phyloP scores from a whole-genome alignment of 768 basidiomycete genomes.

The Tulasnella sp. region DNA sequence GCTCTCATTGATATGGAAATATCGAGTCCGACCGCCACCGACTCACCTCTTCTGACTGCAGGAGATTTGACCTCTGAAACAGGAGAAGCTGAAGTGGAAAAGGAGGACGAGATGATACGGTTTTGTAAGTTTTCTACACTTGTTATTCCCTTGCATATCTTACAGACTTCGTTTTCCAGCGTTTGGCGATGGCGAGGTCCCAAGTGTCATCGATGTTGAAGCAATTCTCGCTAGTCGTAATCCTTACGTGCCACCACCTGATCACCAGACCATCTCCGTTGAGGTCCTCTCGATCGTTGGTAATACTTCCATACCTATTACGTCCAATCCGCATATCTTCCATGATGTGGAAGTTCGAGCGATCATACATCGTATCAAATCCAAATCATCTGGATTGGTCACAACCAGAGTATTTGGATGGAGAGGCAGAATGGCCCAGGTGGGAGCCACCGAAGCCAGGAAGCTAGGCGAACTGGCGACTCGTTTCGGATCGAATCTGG shows the following conservation, averaged over 20 bases:
- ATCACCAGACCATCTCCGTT: constrained; percentile 51
- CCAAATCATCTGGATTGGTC: constrained; percentile 49
- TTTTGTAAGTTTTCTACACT: too few species aligned
- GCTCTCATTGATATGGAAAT: constrained; percentile 8
- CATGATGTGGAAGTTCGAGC: constrained; percentile 61
- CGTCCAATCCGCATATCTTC: constrained; percentile 40
- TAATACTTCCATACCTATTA: constrained; percentile 35
- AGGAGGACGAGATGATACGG: not conserved
- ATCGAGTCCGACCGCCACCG: not conserved
- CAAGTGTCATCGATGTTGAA: constrained; percentile 39
- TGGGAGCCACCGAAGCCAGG: constrained; percentile 47
- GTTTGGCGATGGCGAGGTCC: constrained; percentile 27
- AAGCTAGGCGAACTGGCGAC: constrained; percentile 60
- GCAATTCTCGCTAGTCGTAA: constrained; percentile 23
- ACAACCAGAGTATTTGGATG: constrained; percentile 65
- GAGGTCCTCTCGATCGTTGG: constrained; percentile 53
- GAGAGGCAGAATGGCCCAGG: constrained; percentile 43
- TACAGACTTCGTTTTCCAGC: too few species aligned
- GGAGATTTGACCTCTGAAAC: too few species aligned
- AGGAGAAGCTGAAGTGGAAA: too few species aligned
- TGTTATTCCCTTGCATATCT: too few species aligned
- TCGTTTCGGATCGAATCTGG: constrained; percentile 54
- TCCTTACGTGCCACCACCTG: constrained; percentile 12
- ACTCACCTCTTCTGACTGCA: not conserved
- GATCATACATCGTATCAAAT: constrained; percentile 57